Evolutionary conservation across 1,139 yeast species (phyloP), one percentile per base, ranked within the genome.

Genomic region (Debaryomycetaceae sp.): DNA sequence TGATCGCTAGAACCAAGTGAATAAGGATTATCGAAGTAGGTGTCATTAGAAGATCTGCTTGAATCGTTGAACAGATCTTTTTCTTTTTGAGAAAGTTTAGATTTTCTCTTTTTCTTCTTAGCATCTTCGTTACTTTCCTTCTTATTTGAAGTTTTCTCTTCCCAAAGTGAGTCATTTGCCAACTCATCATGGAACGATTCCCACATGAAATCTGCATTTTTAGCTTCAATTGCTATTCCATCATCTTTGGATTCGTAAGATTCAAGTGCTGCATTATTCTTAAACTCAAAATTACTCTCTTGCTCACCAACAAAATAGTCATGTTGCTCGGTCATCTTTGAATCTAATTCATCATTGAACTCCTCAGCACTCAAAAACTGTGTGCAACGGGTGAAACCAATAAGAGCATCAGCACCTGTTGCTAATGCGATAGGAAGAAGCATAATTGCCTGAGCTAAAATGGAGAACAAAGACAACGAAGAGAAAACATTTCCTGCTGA

Each of bases 341-440:
- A 41, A 19, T 55, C 52, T 30, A 61, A 47, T 17, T 55, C 58
- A n/a, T 52, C 56, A 31, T 50, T 47, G 41, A 54, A 59, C 49
- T 76, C 80, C 6, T 55, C 60, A 7, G 76, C 63, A 33, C 68
- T 54, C 42, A 77, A 57, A 45, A 59, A 75, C 24, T 63, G 73
- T 40, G 63, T 66, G 39, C 76, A 72, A 51, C 82, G 63, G 31
- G 58, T 59, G 48, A 75, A 71, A 0, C 81, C 82, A 51, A 76
- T 67, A 46, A 64, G 60, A 1, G 81, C 81, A 58, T 78, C 83
- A 19, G 79, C 74, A 24, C 75, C 75, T 26, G 79, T 65, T 9
- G 78, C 72, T 41, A 77, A 65, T 14, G 88, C 78, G 41, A 75
- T 61, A 11, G 83, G 82, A 43, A 78, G 63, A 48, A 77, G 61